Percentiles rank a stretch among this genome's conserved stretches.
Evolutionary conservation across 352 stramenopile genomes (phyloP).

Genomic region (Ochromonadaceae sp.): DNA sequence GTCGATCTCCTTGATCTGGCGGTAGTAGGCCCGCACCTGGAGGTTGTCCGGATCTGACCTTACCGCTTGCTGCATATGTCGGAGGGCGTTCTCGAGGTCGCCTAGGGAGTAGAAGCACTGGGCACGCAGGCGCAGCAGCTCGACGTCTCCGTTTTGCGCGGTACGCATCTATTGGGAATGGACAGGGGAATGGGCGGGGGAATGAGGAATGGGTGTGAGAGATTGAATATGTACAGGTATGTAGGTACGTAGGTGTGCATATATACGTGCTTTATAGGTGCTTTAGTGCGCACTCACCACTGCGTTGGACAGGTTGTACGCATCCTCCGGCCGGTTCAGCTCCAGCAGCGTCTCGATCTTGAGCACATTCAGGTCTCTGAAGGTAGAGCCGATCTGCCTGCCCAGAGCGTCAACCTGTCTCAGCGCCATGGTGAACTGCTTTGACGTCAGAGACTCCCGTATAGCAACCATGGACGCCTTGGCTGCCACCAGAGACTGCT

Average conservation of each 20-base stretch:
- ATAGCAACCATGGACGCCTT: conserved; percentile 19
- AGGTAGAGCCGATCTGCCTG: background rate
- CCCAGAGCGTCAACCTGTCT: conserved; percentile 23
- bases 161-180: too few relatives aligned
- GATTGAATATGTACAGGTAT: conserved; percentile 64
- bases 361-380: conserved; percentile 22
- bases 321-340: conserved; percentile 29
- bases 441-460: conserved; percentile 11
- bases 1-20: conserved; percentile 58
- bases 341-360: conserved; percentile 32
- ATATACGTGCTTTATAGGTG: conserved; percentile 63
- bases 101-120: conserved; percentile 74
- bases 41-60: conserved; percentile 68
- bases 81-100: conserved; percentile 73
- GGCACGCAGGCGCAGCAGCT: conserved; percentile 62
- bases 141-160: conserved; percentile 31
- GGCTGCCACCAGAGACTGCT: conserved; percentile 22
- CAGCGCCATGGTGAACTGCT: conserved; percentile 23
- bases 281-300: conserved; percentile 35
- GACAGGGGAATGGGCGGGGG: background rate
- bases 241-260: conserved; percentile 48
- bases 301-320: conserved; percentile 34
- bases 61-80: conserved; percentile 72
- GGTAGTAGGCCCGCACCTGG: conserved; percentile 63
- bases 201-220: conserved; percentile 44